Conservation (phyloP, 2,329 filamentous ascomycete genomes). For the Fusarium nurragi region DNA sequence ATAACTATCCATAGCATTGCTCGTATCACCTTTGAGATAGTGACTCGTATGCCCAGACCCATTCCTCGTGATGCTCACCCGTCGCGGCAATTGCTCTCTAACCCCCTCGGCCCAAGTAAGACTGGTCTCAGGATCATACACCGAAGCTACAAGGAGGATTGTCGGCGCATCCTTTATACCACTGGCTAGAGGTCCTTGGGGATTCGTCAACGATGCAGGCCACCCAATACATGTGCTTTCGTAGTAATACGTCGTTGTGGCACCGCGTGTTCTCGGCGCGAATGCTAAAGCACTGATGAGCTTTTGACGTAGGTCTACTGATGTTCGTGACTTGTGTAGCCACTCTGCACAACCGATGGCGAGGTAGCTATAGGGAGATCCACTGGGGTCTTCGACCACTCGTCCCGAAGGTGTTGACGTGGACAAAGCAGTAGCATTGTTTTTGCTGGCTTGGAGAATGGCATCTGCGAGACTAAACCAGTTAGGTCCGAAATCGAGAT, state of each 20-base stretch:
- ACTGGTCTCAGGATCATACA: conserved; percentile 38
- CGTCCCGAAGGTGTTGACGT: conserved; percentile 2
- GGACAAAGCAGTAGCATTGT: conserved; percentile 36
- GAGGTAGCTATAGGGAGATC: conserved; percentile 29
- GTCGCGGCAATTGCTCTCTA: conserved; percentile 28
- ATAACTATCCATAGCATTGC: conserved; percentile 33
- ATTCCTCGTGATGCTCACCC: conserved; percentile 40
- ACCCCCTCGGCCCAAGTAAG: conserved; percentile 34
- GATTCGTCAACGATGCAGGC: conserved; percentile 33
- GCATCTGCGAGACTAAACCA: conserved; percentile 29
- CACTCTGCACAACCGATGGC: conserved; percentile 42
- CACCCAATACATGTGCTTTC: conserved; percentile 35
- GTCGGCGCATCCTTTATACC: conserved; percentile 15
- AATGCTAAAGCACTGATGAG: conserved; percentile 14
- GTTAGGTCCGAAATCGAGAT: conserved; percentile 10
- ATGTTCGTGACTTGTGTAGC: conserved; percentile 21
- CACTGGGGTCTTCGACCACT: not conserved
- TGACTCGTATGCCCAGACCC: conserved; percentile 41
- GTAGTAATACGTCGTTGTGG: conserved; percentile 24
- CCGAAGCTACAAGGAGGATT: conserved; percentile 28
- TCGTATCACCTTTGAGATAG: conserved; percentile 31
- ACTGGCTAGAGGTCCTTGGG: conserved; percentile 12
- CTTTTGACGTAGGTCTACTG: conserved; percentile 24
- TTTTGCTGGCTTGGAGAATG: conserved; percentile 26
- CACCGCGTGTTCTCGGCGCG: conserved; percentile 33